Percentiles rank a stretch among this genome's conserved stretches.
phyloP scores from a whole-genome alignment of 345 rosid genomes.

The Tarenaya hassleriana region DNA sequence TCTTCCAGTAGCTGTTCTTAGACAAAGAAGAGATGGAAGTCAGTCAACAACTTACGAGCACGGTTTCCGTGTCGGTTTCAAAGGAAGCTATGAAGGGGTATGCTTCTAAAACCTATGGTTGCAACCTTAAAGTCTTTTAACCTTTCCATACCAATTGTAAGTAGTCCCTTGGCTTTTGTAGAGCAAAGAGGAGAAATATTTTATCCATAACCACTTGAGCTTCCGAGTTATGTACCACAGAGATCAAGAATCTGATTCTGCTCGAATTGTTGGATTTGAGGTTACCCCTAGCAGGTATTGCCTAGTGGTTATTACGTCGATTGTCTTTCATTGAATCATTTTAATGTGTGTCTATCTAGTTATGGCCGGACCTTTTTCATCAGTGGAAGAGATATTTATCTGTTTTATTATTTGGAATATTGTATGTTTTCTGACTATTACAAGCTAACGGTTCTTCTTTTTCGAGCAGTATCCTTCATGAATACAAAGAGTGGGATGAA shows the following conservation, averaged over 20 bases:
- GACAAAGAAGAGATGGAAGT: conserved; percentile 87
- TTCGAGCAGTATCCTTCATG: conserved; percentile 68
- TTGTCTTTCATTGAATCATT: background rate
- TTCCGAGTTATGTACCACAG: conserved; percentile 87
- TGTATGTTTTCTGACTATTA: background rate
- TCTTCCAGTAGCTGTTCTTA: conserved; percentile 95
- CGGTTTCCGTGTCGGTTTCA: conserved; percentile 91
- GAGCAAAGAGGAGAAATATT: conserved; percentile 89
- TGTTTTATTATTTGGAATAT: background rate
- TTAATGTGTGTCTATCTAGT: no score
- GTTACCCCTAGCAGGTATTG: conserved; percentile 79
- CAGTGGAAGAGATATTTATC: background rate
- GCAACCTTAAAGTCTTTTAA: background rate
- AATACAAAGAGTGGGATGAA: conserved; percentile 85
- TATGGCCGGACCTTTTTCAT: no score
- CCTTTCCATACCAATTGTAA: conserved; percentile 12
- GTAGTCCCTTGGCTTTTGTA: conserved; percentile 29
- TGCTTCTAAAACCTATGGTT: conserved; percentile 15
- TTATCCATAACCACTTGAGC: conserved; percentile 88
- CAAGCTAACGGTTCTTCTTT: background rate
- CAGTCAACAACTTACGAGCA: conserved; percentile 85
- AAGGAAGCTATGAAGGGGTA: conserved; percentile 93
- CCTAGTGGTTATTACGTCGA: conserved; percentile 6
- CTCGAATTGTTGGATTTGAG: conserved; percentile 94
- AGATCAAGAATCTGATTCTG: conserved; percentile 70